Evolutionary conservation across 2,329 filamentous ascomycete species (phyloP).

Genomic region (Cyclaneusma minus): DNA sequence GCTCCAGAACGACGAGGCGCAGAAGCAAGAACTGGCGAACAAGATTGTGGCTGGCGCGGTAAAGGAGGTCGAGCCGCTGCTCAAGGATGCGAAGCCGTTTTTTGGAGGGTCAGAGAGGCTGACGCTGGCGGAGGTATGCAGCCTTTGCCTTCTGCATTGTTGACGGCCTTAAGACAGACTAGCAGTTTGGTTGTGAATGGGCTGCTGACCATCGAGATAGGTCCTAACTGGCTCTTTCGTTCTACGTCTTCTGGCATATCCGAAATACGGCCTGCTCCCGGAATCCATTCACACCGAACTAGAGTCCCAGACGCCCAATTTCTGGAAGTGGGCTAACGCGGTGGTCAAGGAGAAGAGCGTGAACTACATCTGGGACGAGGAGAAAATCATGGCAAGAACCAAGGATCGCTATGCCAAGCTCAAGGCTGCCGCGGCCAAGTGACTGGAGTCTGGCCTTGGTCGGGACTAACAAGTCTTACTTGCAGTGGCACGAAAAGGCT

Average conservation of each 20-base stretch:
- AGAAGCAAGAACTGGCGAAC: slow-evolving; percentile 32
- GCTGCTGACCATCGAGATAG: slow-evolving; percentile 20
- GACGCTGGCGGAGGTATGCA: slow-evolving; percentile 57
- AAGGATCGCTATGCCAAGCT: slow-evolving; percentile 24
- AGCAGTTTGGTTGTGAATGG: slow-evolving; percentile 12
- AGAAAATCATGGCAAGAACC: slow-evolving; percentile 24
- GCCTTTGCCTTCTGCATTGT: slow-evolving; percentile 4
- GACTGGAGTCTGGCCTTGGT: too few relatives aligned
- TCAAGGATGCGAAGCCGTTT: slow-evolving; percentile 40
- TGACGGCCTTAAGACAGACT: slow-evolving; percentile 11
- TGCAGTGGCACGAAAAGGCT: too few relatives aligned
- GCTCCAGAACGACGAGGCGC: slow-evolving; percentile 23
- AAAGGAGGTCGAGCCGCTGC: slow-evolving; percentile 60
- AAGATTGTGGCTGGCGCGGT: slow-evolving; percentile 38
- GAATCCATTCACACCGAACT: slow-evolving; percentile 28
- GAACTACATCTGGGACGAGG: slow-evolving; percentile 42
- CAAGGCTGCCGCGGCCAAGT: too few relatives aligned
- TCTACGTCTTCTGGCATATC: slow-evolving; percentile 38
- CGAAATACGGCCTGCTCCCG: slow-evolving; percentile 39
- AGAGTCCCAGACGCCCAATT: slow-evolving; percentile 42
- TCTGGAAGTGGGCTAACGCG: slow-evolving; percentile 49
- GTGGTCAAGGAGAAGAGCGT: slow-evolving; percentile 50
- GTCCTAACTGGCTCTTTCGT: slow-evolving; percentile 52
- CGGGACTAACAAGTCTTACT: too few relatives aligned
- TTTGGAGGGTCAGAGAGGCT: slow-evolving; percentile 48